These are phyloP conservation scores for Selaginella tamariscina DNA, from an alignment of 75 land plant genomes.

Conservation along the genomic window DNA sequence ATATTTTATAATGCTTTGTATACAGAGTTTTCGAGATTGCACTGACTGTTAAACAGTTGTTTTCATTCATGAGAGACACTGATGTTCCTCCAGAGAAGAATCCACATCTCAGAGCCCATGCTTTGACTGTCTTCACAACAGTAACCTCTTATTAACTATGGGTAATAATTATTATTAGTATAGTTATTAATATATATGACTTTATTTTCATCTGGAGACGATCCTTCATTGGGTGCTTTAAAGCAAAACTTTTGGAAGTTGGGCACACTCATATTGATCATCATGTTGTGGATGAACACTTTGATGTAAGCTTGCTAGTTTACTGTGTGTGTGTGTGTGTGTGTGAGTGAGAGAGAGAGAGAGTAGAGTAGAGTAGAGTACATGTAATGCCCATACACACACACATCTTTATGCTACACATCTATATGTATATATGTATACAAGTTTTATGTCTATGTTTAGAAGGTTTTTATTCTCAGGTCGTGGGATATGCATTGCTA, in stretches of 20 bases:
- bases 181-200: no score
- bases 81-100: constrained; percentile 46
- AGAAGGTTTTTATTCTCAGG: neutral
- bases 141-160: constrained; percentile 21
- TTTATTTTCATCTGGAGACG: constrained; percentile 21
- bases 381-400: no score
- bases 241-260: constrained; percentile 33
- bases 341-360: no score
- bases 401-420: no score
- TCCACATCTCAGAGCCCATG: constrained; percentile 62
- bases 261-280: constrained; percentile 34
- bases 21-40: constrained; percentile 70
- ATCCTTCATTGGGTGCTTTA: constrained; percentile 27
- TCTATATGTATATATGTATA: no score
- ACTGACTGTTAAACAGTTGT: constrained; percentile 48
- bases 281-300: constrained; percentile 45
- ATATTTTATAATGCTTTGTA: neutral
- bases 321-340: no score
- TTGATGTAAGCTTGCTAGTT: constrained; percentile 34
- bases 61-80: constrained; percentile 52
- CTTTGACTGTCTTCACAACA: constrained; percentile 48
- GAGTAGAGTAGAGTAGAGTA: no score
- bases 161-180: no score
- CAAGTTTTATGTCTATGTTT: no score
- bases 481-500: constrained; percentile 10